A percentile compares a stretch with the other conserved stretches of the same genome.
phyloP scores from a whole-genome alignment of 139 green algal genomes.

The Tetradesmus obliquus region DNA sequence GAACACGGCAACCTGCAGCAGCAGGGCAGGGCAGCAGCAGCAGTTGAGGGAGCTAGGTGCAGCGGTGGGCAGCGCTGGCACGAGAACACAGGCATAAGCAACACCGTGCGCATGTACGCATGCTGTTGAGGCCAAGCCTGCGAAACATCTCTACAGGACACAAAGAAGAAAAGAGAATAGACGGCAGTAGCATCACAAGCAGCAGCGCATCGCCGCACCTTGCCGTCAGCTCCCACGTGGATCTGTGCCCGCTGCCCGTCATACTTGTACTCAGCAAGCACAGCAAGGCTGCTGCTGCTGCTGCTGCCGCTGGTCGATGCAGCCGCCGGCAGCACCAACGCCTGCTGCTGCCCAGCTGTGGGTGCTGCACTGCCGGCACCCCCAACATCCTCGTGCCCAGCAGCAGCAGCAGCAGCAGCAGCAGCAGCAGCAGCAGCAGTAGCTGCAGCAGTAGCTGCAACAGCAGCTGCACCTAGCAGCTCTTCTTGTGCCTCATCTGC shows the following conservation, averaged over 20 bases:
- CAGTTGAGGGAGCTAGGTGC: background rate
- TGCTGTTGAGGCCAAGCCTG: too few species aligned
- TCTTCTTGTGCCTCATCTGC: background rate
- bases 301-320: background rate
- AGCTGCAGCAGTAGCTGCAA: background rate
- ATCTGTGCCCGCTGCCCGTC: slow-evolving; percentile 92
- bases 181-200: background rate
- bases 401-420: background rate
- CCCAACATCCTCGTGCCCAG: background rate
- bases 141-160: too few species aligned
- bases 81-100: background rate
- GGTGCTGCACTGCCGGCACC: background rate
- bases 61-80: background rate
- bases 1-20: slow-evolving; percentile 79
- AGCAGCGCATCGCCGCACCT: slow-evolving; percentile 27
- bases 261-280: slow-evolving; percentile 90
- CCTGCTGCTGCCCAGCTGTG: background rate
- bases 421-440: background rate
- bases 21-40: background rate
- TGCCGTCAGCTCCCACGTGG: slow-evolving; percentile 72
- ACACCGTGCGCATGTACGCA: too few species aligned
- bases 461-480: background rate
- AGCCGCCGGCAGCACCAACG: background rate
- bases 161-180: too few species aligned
- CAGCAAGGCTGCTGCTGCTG: background rate